Evolutionary conservation across 2,329 filamentous ascomycete genomes (phyloP), one percentile per base, ranked within the genome.

Genomic region (Colletotrichum aenigma): DNA sequence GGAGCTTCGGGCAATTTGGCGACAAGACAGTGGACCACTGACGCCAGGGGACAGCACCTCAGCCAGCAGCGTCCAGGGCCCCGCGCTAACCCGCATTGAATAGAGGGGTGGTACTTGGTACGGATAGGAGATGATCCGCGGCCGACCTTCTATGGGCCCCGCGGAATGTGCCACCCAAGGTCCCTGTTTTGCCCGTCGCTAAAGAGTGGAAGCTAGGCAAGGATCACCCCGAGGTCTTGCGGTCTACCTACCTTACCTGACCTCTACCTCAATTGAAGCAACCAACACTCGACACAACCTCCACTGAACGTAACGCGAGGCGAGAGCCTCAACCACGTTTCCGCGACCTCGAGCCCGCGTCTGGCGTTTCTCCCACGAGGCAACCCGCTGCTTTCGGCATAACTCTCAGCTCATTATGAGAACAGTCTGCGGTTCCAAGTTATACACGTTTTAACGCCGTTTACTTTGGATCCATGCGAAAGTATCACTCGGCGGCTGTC

Each of bases 51-150:
- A 65, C 66, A 55, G 67, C 52, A 48, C 10, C 18, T 62, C 61
- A 28, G 61, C 30, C 61, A 64, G 61, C 61, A 56, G 60, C 30
- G 66, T 62, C 62, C 21, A 34, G 75, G 67, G 64, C 75, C 76
- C 76, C 76, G 75, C 76, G 76, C 75, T 78, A 78, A 66, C 38
- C 74, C 69, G 30, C 12, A 38, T 71, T 67, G 62, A 75, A 77
- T 77, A 52, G 76, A 71, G 76, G 76, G 74, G 76, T 74, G 75
- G 38, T 21, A 60, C 32, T 30, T 24, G 28, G 30, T 26, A 60
- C 71, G 71, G 71, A 48, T 34, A 13, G 34, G 18, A 66, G 48
- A 71, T 74, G 60, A 71, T 76, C 74, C 73, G 73, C 55, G 16
- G 56, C 73, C 73, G 73, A 73, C 26, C 18, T 16, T 38, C 21